A percentile compares a stretch with the other conserved stretches of the same genome.
phyloP scores from a whole-genome alignment of 495 filamentous ascomycete genomes.

The Penicillium riverlandense region DNA sequence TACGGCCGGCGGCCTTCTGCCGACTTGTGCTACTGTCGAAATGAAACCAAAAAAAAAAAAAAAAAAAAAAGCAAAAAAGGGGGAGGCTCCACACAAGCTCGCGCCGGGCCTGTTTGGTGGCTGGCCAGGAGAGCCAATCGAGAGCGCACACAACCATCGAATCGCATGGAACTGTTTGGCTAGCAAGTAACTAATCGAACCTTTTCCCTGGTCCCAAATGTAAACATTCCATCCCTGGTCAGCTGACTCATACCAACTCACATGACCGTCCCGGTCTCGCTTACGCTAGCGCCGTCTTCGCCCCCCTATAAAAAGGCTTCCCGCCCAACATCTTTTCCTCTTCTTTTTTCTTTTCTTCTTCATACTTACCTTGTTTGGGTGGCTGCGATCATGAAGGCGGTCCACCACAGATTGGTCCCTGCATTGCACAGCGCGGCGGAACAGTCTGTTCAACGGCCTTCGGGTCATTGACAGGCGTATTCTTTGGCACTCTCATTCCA shows the following conservation, averaged over 20 bases:
- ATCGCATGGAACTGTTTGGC: no score
- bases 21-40: no score
- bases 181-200: no score
- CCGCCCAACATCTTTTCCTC: slow-evolving; percentile 9
- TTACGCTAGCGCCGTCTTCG: slow-evolving; percentile 20
- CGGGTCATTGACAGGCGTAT: slow-evolving; percentile 59
- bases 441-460: slow-evolving; percentile 54
- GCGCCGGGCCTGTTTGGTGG: slow-evolving; percentile 5
- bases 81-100: slow-evolving; percentile 11
- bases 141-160: no score
- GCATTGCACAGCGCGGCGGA: slow-evolving; percentile 64
- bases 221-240: slow-evolving; percentile 1
- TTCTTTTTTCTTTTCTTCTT: slow-evolving; percentile 46
- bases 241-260: neutral
- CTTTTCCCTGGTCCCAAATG: neutral
- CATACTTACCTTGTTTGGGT: slow-evolving; percentile 71
- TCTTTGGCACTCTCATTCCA: slow-evolving; percentile 52
- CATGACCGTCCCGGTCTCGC: slow-evolving; percentile 12
- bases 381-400: slow-evolving; percentile 55
- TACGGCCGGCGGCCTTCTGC: no score
- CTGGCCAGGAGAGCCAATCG: neutral
- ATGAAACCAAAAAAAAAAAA: neutral
- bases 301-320: slow-evolving; percentile 18
- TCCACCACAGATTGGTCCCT: slow-evolving; percentile 54
- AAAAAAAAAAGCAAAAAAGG: slow-evolving; percentile 5